Percentiles rank a stretch among this genome's conserved stretches.
These are phyloP conservation scores for Wickerhamomyces queroliae DNA, from an alignment of 805 yeast genomes.

Conservation along the genomic window DNA sequence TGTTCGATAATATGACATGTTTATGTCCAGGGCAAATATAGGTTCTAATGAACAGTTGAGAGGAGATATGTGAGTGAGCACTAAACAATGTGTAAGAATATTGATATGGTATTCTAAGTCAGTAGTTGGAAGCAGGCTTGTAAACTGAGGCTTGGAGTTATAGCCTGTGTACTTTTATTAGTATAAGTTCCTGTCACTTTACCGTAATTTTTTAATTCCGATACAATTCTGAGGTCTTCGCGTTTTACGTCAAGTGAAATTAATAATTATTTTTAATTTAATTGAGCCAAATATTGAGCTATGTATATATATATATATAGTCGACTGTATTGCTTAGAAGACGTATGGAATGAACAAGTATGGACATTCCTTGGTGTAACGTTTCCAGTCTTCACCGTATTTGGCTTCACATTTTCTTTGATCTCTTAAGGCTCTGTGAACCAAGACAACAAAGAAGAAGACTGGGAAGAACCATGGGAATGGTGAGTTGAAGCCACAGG, in stretches of 20 bases:
- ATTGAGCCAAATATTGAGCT: neutral
- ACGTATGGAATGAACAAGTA: constrained; percentile 88
- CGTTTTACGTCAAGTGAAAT: too few relatives aligned
- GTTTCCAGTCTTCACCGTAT: constrained; percentile 93
- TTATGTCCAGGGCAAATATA: too few relatives aligned
- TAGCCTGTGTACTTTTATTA: too few relatives aligned
- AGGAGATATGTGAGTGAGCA: too few relatives aligned
- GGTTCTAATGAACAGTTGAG: too few relatives aligned
- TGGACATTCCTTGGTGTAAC: constrained; percentile 82
- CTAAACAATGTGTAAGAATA: too few relatives aligned
- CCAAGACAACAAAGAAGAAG: constrained; percentile 80
- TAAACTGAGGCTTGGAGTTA: too few relatives aligned
- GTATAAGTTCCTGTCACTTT: too few relatives aligned
- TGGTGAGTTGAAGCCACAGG: constrained; percentile 82
- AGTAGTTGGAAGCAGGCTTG: too few relatives aligned
- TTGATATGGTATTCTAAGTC: too few relatives aligned
- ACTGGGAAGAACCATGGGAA: constrained; percentile 96
- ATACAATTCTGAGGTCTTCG: too few relatives aligned
- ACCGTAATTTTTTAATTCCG: too few relatives aligned
- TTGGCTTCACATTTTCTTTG: constrained; percentile 75
- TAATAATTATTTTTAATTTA: neutral
- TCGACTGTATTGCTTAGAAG: constrained; percentile 32
- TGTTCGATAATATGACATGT: neutral
- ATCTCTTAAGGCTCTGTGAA: constrained; percentile 89
- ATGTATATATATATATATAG: neutral